Evolutionary conservation across 208 protist species (phyloP), one percentile per base, ranked within the genome.

Genomic region (Trypanosoma congolense): DNA sequence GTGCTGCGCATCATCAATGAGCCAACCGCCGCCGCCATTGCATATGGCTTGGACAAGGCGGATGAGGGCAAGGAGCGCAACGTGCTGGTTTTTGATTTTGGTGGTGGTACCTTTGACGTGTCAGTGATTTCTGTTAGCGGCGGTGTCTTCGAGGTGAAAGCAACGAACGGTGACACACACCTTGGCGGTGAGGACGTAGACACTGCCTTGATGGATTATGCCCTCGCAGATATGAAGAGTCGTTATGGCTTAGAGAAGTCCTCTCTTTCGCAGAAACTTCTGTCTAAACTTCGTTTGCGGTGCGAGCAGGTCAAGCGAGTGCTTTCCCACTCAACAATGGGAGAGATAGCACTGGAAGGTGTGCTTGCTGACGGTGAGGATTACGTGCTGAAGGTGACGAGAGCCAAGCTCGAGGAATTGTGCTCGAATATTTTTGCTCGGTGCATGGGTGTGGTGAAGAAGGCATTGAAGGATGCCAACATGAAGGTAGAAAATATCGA

Each of bases 1-100:
- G 96, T 99, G 12, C 58, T 97, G 28, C 77, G 97, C 30, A 98
- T 99, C 63, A 97, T 99, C 61, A 99, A 99, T 72, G 97, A 99
- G 77, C 97, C 97, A 24, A 98, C 96, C 2, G 97, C 97, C 4
- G 96, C 97, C 19, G 92, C 96, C 29, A 91, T 99, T 58, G 96
- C 96, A 1, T 99, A 98, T 65, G 97, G 97, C 38, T 66, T 99
- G 4, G 92, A 98, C 59, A 95, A 96, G 46, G 61, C 73, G 10
- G 60, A 68, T 50, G 77, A 83, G 36, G 63, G 51, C 5, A 58
- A 26, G 16, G 59, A 65, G 18, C 18, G 33, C 25, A 96, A 96
- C 69, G 77, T 98, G 30, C 73, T 98, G 2, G 91, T 98, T 51
- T 98, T 96, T 73, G 97, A 98, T 68, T 73, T 99, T 30, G 97